These are phyloP conservation scores for Wickerhamomyces sydowiorum DNA, from an alignment of 805 yeast species.

Conservation along the genomic window DNA sequence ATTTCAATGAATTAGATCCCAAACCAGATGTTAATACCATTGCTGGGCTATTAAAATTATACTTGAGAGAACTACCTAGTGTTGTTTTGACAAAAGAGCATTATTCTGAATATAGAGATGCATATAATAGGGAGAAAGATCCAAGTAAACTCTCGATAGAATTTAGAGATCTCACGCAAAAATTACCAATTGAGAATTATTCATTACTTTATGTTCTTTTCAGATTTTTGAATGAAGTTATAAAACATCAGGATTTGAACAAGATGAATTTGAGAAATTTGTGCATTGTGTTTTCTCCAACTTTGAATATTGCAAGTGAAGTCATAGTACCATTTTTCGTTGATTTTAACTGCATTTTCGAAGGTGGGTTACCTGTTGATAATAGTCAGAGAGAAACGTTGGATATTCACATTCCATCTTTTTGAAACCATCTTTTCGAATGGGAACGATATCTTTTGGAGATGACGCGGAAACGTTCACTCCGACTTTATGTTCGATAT, in stretches of 20 bases:
- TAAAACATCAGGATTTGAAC: conserved; percentile 54
- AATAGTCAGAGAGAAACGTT: conserved; percentile 39
- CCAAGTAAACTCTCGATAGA: conserved; percentile 23
- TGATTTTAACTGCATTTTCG: conserved; percentile 59
- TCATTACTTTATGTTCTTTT: conserved; percentile 63
- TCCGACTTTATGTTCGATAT: background rate
- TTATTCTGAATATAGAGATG: conserved; percentile 32
- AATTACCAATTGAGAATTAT: conserved; percentile 48
- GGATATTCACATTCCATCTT: conserved; percentile 47
- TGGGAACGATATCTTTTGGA: too few species aligned
- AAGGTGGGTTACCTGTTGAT: conserved; percentile 37
- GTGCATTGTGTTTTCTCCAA: conserved; percentile 79
- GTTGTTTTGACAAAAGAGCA: conserved; percentile 57
- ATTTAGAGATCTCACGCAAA: conserved; percentile 27
- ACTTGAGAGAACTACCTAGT: conserved; percentile 70
- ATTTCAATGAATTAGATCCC: conserved; percentile 40
- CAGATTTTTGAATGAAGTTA: conserved; percentile 59
- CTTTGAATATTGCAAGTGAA: conserved; percentile 61
- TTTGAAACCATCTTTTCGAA: conserved; percentile 4
- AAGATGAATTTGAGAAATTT: conserved; percentile 81
- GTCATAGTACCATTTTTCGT: conserved; percentile 53
- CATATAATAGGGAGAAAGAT: conserved; percentile 26
- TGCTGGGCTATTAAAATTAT: conserved; percentile 79
- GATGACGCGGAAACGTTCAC: too few species aligned
- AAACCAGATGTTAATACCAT: conserved; percentile 74